Percentiles rank a stretch among this genome's conserved stretches.
phyloP scores from a whole-genome alignment of 768 basidiomycete genomes.

The Mrakia blollopis region DNA sequence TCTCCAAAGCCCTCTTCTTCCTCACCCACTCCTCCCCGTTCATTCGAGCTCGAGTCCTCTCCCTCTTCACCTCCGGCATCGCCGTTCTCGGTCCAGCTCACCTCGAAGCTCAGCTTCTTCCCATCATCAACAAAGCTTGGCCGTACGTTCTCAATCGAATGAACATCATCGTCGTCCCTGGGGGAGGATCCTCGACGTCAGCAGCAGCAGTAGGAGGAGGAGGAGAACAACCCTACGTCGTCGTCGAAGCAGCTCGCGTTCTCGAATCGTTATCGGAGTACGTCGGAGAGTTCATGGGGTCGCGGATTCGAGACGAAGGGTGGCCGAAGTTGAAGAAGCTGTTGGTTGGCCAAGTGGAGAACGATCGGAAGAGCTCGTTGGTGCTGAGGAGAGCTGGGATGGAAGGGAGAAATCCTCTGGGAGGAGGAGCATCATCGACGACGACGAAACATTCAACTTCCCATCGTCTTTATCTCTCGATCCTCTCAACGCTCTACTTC shows the following conservation, averaged over 20 bases:
- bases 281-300: constrained; percentile 78
- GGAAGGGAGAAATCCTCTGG: constrained; percentile 7
- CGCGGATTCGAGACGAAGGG: constrained; percentile 80
- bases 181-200: no score
- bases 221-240: constrained; percentile 64
- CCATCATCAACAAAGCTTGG: constrained; percentile 84
- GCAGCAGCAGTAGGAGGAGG: neutral
- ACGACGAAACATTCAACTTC: constrained; percentile 37
- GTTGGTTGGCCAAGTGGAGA: constrained; percentile 57
- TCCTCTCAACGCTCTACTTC: constrained; percentile 67
- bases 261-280: constrained; percentile 66
- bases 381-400: constrained; percentile 56
- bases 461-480: constrained; percentile 70
- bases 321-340: constrained; percentile 77
- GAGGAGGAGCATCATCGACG: neutral
- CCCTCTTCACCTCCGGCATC: constrained; percentile 66
- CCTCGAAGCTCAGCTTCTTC: constrained; percentile 67
- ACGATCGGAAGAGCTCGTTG: constrained; percentile 65
- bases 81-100: constrained; percentile 51
- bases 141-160: constrained; percentile 87
- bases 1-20: constrained; percentile 80
- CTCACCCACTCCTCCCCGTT: constrained; percentile 82
- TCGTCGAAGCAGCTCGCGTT: constrained; percentile 66
- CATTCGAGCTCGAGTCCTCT: constrained; percentile 76
- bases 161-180: constrained; percentile 18